Conservation (phyloP, 1,284 basidiomycete genomes). For the Ustilago loliicola region DNA sequence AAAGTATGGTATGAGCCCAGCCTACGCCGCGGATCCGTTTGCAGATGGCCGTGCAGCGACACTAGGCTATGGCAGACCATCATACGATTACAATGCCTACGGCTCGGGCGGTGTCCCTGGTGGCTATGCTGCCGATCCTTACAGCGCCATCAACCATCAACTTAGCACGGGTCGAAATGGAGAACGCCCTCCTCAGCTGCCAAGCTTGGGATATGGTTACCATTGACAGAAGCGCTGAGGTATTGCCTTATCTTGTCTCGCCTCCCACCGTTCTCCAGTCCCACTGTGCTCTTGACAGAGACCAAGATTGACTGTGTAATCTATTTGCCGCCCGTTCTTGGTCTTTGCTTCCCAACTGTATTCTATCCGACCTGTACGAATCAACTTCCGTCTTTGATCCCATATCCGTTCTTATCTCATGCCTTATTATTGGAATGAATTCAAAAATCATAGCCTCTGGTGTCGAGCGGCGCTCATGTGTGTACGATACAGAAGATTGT, state of each 20-base stretch:
- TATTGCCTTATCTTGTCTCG: neutral
- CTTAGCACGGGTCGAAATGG: conserved; percentile 19
- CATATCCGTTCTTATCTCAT: neutral
- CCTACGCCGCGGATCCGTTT: conserved; percentile 37
- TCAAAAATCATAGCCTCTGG: too few relatives aligned
- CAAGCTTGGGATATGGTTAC: conserved; percentile 41
- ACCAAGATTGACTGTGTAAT: neutral
- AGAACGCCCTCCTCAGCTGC: conserved; percentile 50
- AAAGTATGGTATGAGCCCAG: conserved; percentile 50
- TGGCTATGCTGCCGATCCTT: conserved; percentile 46
- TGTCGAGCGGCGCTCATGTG: too few relatives aligned
- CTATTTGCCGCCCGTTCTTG: neutral
- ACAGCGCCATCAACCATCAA: conserved; percentile 51
- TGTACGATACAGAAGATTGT: too few relatives aligned
- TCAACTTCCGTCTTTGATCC: neutral
- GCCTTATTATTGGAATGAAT: neutral
- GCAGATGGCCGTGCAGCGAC: conserved; percentile 32
- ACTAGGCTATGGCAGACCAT: conserved; percentile 34
- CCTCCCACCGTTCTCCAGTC: neutral
- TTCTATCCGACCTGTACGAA: neutral
- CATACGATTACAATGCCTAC: conserved; percentile 54
- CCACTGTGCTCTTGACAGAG: neutral
- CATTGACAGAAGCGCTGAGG: conserved; percentile 6
- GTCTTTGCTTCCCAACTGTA: neutral
- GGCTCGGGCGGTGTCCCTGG: conserved; percentile 18